Evolutionary conservation across 2,329 filamentous ascomycete genomes (phyloP), one percentile per base, ranked within the genome.

Genomic region (Aspergillus floridensis): DNA sequence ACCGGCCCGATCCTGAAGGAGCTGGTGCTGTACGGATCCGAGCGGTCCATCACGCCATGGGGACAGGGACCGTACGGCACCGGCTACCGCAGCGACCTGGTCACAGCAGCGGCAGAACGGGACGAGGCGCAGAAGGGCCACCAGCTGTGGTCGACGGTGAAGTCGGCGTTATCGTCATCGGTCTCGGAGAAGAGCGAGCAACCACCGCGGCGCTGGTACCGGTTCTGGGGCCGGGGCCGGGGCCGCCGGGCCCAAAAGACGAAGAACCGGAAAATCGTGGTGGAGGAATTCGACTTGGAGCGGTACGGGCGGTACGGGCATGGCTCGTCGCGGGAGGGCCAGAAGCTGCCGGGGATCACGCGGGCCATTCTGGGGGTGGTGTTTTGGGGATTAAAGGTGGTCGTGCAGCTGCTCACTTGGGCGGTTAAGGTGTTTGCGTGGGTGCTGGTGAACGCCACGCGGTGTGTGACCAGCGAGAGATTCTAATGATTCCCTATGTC

Each of bases 251-350:
- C 49, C 32, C 31, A 53, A 5, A 63, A 63, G 63, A 47, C 64
- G 56, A 67, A 59, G 56, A 51, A 60, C 35, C 61, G 56, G 50
- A 64, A 62, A 32, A 66, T 77, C 49, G 63, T 75, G 3, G 64
- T 78, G 44, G 73, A 77, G 49, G 77, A 80, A 57, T 77, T 80
- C 49, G 78, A 80, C 63, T 68, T 80, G 8, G 78, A 79, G 50
- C 77, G 75, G 46, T 77, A 80, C 35, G 76, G 76, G 12, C 73
- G 72, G 6, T 78, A 77, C 58, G 73, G 72, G 21, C 61, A 60
- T n/a, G 67, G 72, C 14, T 74, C 72, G 0, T 68, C 72, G 19
- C 69, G 73, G 7, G 70, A 76, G 50, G 76, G 75, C 2, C 61
- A 79, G 61, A 72, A 79, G 48, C 56, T 80, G 6, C 78, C 79